phyloP scores from a whole-genome alignment of 2,329 filamentous ascomycete species.

The Penicillium sp. region DNA sequence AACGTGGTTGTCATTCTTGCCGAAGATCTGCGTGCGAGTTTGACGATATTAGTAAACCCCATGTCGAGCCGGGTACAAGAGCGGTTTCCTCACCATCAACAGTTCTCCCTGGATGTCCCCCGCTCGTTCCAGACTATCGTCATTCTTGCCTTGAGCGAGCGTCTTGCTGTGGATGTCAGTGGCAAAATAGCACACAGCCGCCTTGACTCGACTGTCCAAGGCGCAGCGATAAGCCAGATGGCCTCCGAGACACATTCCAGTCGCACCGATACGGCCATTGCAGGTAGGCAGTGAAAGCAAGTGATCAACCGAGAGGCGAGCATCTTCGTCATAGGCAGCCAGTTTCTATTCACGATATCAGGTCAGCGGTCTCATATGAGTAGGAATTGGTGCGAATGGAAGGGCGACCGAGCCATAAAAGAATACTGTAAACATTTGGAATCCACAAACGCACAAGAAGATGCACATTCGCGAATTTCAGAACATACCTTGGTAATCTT shows the following conservation, averaged over 20 bases:
- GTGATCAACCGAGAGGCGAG: conserved; percentile 60
- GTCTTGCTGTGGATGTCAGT: conserved; percentile 81
- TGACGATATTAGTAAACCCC: not conserved
- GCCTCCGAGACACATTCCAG: conserved; percentile 89
- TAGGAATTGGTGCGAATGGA: not conserved
- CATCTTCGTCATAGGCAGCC: conserved; percentile 78
- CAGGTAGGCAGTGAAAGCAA: conserved; percentile 69
- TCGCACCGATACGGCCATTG: conserved; percentile 70
- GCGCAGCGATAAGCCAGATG: conserved; percentile 71
- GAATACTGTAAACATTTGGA: not conserved
- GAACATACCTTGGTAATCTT: conserved; percentile 67
- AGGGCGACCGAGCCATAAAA: too few relatives aligned
- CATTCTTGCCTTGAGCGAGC: conserved; percentile 62
- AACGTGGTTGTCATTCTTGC: conserved; percentile 85
- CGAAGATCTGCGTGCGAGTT: conserved; percentile 59
- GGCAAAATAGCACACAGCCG: conserved; percentile 82
- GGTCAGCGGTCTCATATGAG: not conserved
- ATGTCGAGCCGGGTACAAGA: not conserved
- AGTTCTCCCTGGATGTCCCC: conserved; percentile 69
- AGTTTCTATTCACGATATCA: conserved; percentile 53
- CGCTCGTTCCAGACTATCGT: conserved; percentile 57
- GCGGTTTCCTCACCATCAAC: conserved; percentile 53
- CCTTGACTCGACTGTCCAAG: conserved; percentile 69
- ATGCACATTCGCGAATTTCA: too few relatives aligned
- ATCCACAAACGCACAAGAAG: too few relatives aligned